Percentiles rank a stretch among this genome's conserved stretches.
Conservation (phyloP, 1,139 yeast species). For the Hanseniaspora gamundiae region DNA sequence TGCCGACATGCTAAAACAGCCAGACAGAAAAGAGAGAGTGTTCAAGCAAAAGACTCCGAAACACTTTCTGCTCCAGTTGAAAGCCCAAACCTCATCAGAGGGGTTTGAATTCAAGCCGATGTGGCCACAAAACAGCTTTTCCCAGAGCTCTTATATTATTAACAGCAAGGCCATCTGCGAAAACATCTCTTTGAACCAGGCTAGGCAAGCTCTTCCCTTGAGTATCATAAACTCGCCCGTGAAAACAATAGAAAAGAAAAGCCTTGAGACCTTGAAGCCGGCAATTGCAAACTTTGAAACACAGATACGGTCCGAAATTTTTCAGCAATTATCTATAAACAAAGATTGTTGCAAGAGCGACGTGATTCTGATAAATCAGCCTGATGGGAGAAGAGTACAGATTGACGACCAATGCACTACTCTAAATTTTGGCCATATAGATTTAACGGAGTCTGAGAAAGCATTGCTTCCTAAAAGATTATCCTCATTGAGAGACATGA, state of each 20-base stretch:
- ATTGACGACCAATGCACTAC: too few species aligned
- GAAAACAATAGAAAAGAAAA: background rate
- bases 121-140: background rate
- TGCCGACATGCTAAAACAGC: slow-evolving; percentile 19
- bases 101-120: background rate
- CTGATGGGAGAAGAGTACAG: too few species aligned
- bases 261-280: background rate
- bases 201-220: background rate
- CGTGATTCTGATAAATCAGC: too few species aligned
- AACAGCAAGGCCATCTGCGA: background rate
- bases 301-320: background rate
- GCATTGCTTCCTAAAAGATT: background rate
- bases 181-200: background rate
- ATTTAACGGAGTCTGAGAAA: background rate
- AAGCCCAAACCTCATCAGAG: slow-evolving; percentile 1
- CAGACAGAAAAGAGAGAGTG: slow-evolving; percentile 18
- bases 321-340: background rate
- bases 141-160: background rate
- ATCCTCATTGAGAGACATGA: background rate
- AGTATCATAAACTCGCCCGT: background rate
- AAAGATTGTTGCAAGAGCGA: too few species aligned
- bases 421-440: background rate
- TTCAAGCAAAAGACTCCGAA: slow-evolving; percentile 15
- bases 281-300: background rate
- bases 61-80: slow-evolving; percentile 16